Conservation (phyloP, 306 rosid species). For the Canavalia ensiformis region DNA sequence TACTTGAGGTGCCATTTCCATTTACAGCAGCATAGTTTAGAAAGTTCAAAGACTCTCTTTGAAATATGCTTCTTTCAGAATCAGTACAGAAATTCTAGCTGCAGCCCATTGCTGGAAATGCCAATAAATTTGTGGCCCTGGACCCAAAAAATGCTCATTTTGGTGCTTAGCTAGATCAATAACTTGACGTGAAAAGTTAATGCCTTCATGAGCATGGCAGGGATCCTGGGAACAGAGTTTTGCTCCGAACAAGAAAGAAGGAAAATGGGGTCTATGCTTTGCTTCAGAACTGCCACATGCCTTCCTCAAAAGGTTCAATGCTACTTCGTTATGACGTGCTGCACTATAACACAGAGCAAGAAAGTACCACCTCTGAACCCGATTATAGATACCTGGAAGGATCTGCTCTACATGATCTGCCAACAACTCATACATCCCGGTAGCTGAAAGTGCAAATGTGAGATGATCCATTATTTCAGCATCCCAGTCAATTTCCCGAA, state of each 20-base stretch:
- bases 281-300: slow-evolving; percentile 75
- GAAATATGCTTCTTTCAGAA: slow-evolving; percentile 70
- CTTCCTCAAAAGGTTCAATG: slow-evolving; percentile 76
- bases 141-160: slow-evolving; percentile 65
- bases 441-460: slow-evolving; percentile 73
- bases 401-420: slow-evolving; percentile 79
- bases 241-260: slow-evolving; percentile 73
- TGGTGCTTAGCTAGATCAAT: slow-evolving; percentile 56
- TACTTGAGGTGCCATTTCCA: slow-evolving; percentile 57
- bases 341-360: slow-evolving; percentile 90
- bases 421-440: slow-evolving; percentile 67
- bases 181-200: slow-evolving; percentile 59
- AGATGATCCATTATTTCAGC: slow-evolving; percentile 81
- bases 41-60: slow-evolving; percentile 67
- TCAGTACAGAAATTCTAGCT: slow-evolving; percentile 74
- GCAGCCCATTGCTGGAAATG: slow-evolving; percentile 72
- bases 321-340: slow-evolving; percentile 67
- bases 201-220: slow-evolving; percentile 65
- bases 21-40: slow-evolving; percentile 58
- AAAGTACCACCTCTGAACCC: slow-evolving; percentile 84
- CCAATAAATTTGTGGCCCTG: slow-evolving; percentile 75
- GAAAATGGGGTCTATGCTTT: slow-evolving; percentile 61
- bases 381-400: slow-evolving; percentile 70
- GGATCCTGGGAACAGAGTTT: slow-evolving; percentile 73
- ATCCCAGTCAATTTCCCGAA: slow-evolving; percentile 77